Evolutionary conservation across 2,329 filamentous ascomycete genomes (phyloP).

Genomic region (Colletotrichum zoysiae): DNA sequence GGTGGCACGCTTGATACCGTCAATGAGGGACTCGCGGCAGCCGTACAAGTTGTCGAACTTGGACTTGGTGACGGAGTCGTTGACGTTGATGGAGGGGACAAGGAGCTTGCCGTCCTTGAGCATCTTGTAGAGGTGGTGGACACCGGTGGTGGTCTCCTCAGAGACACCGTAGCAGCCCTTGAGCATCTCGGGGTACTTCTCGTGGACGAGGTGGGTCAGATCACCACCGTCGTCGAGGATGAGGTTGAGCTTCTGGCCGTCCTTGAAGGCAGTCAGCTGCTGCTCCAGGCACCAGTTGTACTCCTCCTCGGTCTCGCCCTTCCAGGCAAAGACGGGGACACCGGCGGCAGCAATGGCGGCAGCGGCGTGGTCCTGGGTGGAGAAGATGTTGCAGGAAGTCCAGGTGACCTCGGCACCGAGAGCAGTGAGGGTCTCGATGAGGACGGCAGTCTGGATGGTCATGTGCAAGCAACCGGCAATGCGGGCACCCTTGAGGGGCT

Average conservation of each 20-base stretch:
- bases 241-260: conserved; percentile 95
- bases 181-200: conserved; percentile 98
- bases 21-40: conserved; percentile 97
- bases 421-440: conserved; percentile 95
- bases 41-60: conserved; percentile 99
- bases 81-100: conserved; percentile 98
- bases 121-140: conserved; percentile 99
- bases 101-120: conserved; percentile 91
- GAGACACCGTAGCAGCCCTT: conserved; percentile 98
- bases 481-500: conserved; percentile 93
- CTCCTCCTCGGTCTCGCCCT: conserved; percentile 98
- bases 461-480: conserved; percentile 99
- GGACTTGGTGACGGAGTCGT: conserved; percentile 99
- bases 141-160: conserved; percentile 99
- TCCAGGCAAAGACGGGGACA: conserved; percentile 85
- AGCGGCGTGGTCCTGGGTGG: conserved; percentile 97
- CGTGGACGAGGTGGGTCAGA: conserved; percentile 94
- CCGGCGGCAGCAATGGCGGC: conserved; percentile 95
- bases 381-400: conserved; percentile 99
- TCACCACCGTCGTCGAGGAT: conserved; percentile 99
- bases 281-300: conserved; percentile 99
- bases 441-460: conserved; percentile 99
- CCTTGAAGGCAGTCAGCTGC: conserved; percentile 97
- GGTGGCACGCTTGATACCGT: conserved; percentile 99
- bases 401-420: conserved; percentile 99